phyloP scores from a whole-genome alignment of 1,284 basidiomycete species.

The Pterulicium gracile region DNA sequence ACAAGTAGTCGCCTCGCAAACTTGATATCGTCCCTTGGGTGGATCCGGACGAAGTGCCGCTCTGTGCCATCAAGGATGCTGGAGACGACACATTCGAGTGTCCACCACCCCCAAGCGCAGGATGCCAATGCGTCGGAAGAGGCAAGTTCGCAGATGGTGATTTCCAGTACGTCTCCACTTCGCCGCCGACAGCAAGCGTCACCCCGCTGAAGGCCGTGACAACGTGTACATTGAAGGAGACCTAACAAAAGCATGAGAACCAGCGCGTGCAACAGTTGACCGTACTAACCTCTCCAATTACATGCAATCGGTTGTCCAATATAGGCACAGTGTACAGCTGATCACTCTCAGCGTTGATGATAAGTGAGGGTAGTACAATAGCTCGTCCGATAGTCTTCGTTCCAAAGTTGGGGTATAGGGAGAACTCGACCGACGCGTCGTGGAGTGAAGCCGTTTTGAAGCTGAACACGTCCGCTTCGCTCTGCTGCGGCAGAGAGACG shows the following conservation, averaged over 20 bases:
- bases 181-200: slow-evolving; percentile 91
- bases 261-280: slow-evolving; percentile 8
- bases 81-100: slow-evolving; percentile 59
- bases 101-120: slow-evolving; percentile 23
- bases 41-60: slow-evolving; percentile 27
- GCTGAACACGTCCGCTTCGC: slow-evolving; percentile 75
- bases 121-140: not conserved
- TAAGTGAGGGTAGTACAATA: slow-evolving; percentile 74
- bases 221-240: slow-evolving; percentile 83
- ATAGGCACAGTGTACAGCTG: slow-evolving; percentile 69
- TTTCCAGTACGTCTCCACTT: slow-evolving; percentile 96
- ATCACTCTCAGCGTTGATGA: slow-evolving; percentile 46
- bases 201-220: slow-evolving; percentile 89
- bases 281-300: slow-evolving; percentile 77
- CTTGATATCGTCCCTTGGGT: slow-evolving; percentile 76
- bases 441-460: slow-evolving; percentile 80
- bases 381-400: slow-evolving; percentile 95
- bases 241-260: slow-evolving; percentile 29
- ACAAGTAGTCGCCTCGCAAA: slow-evolving; percentile 80
- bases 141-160: slow-evolving; percentile 53
- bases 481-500: slow-evolving; percentile 76
- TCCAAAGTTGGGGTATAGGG: slow-evolving; percentile 97
- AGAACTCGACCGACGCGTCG: slow-evolving; percentile 82
- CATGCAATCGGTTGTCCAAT: slow-evolving; percentile 85
- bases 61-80: slow-evolving; percentile 33